Conservation (phyloP, 2,329 filamentous ascomycete genomes). For the Fusarium verrucosum region DNA sequence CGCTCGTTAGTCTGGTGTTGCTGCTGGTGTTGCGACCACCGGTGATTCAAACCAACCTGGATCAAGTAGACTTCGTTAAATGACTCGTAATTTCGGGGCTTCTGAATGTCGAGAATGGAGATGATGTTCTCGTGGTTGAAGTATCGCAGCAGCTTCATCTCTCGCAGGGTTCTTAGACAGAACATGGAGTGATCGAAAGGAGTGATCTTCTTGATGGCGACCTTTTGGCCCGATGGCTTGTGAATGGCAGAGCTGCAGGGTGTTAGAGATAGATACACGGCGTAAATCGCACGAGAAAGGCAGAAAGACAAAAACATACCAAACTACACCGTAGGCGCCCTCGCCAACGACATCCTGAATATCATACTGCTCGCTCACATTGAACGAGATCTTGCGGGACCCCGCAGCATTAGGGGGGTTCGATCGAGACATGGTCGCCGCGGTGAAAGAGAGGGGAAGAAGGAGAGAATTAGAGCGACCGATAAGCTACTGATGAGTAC, state of each 20-base stretch:
- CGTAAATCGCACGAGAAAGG: neutral
- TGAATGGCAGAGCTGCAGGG: constrained; percentile 85
- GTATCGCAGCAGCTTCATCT: constrained; percentile 98
- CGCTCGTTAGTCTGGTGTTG: constrained; percentile 13
- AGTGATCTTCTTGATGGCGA: constrained; percentile 99
- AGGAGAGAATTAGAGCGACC: neutral
- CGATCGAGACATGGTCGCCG: constrained; percentile 60
- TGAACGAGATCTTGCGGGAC: constrained; percentile 98
- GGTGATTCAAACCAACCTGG: constrained; percentile 76
- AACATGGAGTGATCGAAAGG: constrained; percentile 99
- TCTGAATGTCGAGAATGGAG: constrained; percentile 98
- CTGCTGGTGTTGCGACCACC: neutral
- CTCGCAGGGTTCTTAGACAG: constrained; percentile 92
- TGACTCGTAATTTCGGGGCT: constrained; percentile 92
- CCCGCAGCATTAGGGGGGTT: constrained; percentile 66
- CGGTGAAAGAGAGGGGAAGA: constrained; percentile 8
- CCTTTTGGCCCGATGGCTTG: constrained; percentile 97
- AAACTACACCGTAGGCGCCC: constrained; percentile 97
- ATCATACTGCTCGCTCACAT: constrained; percentile 99
- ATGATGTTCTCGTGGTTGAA: constrained; percentile 99
- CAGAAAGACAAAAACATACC: constrained; percentile 66
- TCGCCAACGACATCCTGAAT: constrained; percentile 99
- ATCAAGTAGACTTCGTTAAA: constrained; percentile 99
- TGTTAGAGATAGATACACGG: neutral
- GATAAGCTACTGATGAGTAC: constrained; percentile 5